Evolutionary conservation across 768 basidiomycete genomes (phyloP), one percentile per base, ranked within the genome.

Genomic region (Lentinus tigrinus): DNA sequence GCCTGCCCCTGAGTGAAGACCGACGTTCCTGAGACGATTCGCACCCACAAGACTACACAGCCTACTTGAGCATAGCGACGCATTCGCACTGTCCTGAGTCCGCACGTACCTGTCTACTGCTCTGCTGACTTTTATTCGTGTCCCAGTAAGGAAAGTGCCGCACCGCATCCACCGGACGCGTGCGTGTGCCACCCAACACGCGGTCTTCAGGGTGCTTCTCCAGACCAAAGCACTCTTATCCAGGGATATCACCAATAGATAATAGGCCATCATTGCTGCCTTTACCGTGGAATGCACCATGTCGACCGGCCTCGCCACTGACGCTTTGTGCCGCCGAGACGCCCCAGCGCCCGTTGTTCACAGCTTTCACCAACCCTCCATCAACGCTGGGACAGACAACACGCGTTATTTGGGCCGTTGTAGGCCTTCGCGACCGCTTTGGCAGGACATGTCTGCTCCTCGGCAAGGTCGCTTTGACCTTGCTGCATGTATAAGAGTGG

Each of bases 361-460:
- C 34, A 19, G 40, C 53, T 19, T 19, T 13, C 43, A 4, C 34
- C 42, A 49, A 34, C 34, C 37, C 19, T 37, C 39, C 58, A 60
- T 60, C 53, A 47, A 34, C 54, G 54, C 53, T 55, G 52, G 40
- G 49, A 31, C 46, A 37, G 23, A 28, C 27, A 36, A 19, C 48
- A 51, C 28, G 40, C 52, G 34, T 34, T 16, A 27, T 24, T 44
- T 26, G 26, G 47, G 38, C 54, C 23, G 31, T 38, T 56, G 38
- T 48, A 38, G 42, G 43, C 54, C 54, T 52, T 61, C 54, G 54
- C 51, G 38, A 56, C 54, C 44, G 38, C 43, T 56, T 31, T 52
- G 54, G 59, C 36, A 56, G 46, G 48, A 23, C 26, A 7, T 43
- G 38, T 17, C 39, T 44, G 28, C 37, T 53, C 21, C 39, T 36